phyloP scores from a whole-genome alignment of 768 basidiomycete genomes.

The Hirschioporus abietinus region DNA sequence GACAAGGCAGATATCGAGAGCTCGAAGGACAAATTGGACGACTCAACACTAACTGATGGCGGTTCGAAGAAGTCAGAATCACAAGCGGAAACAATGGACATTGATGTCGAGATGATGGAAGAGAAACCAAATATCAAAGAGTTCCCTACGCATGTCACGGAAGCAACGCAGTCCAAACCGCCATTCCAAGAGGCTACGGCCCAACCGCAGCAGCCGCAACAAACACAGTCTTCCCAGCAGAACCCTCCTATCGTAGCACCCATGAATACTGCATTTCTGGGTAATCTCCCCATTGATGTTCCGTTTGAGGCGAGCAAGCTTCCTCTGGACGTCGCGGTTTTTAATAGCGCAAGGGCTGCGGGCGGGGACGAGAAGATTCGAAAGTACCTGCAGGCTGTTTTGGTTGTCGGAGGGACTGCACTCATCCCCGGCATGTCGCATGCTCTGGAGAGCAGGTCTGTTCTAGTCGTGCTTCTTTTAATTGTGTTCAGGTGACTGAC shows the following conservation, averaged over 20 bases:
- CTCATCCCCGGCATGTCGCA: constrained; percentile 78
- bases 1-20: background rate
- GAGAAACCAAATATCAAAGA: background rate
- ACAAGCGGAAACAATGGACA: background rate
- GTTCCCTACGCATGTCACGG: background rate
- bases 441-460: constrained; percentile 82
- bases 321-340: constrained; percentile 88
- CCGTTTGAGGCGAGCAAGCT: constrained; percentile 83
- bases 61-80: background rate
- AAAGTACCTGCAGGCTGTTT: constrained; percentile 81
- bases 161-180: background rate
- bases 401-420: constrained; percentile 84
- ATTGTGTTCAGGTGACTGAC: background rate
- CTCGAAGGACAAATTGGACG: background rate
- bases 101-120: background rate
- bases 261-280: constrained; percentile 8
- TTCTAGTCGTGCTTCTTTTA: constrained; percentile 4
- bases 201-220: constrained; percentile 17
- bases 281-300: constrained; percentile 55
- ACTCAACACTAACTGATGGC: background rate
- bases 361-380: constrained; percentile 87
- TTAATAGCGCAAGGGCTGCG: constrained; percentile 84
- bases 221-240: background rate
- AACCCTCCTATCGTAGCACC: background rate
- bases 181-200: background rate